These are phyloP conservation scores for Debaryomyces castellii DNA, from an alignment of 805 yeast species.

Conservation along the genomic window DNA sequence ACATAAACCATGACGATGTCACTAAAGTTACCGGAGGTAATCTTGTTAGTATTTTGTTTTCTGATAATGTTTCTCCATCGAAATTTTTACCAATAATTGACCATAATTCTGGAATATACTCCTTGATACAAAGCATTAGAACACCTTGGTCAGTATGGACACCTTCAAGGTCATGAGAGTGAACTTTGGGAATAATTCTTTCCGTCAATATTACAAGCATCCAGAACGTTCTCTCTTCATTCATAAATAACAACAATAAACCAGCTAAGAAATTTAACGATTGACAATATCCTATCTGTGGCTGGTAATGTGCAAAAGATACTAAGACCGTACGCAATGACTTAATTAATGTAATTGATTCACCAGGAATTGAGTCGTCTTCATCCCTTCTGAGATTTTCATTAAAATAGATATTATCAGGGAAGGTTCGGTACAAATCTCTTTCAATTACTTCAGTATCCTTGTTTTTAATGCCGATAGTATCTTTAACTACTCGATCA, in stretches of 20 bases:
- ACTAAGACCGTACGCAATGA: constrained; percentile 77
- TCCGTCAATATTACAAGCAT: constrained; percentile 90
- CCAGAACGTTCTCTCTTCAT: constrained; percentile 92
- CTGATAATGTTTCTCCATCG: constrained; percentile 40
- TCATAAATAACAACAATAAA: constrained; percentile 75
- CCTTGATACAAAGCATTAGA: constrained; percentile 79
- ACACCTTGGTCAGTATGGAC: constrained; percentile 96
- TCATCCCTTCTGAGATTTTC: constrained; percentile 19
- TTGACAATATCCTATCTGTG: constrained; percentile 94
- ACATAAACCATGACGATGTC: constrained; percentile 98
- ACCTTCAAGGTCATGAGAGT: constrained; percentile 86
- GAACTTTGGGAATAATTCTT: constrained; percentile 84
- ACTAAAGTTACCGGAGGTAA: constrained; percentile 90
- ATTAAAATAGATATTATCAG: constrained; percentile 84
- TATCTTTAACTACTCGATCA: constrained; percentile 61
- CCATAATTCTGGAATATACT: constrained; percentile 85
- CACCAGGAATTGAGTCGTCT: constrained; percentile 1
- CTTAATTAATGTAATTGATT: constrained; percentile 62
- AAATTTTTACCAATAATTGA: constrained; percentile 38
- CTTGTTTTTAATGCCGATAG: constrained; percentile 53
- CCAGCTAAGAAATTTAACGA: constrained; percentile 93
- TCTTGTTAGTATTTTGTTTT: constrained; percentile 59
- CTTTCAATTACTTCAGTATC: constrained; percentile 93
- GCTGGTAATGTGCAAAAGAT: constrained; percentile 83
- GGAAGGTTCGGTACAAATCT: constrained; percentile 91